Evolutionary conservation across 768 basidiomycete species (phyloP).

Genomic region (Russula earlei): DNA sequence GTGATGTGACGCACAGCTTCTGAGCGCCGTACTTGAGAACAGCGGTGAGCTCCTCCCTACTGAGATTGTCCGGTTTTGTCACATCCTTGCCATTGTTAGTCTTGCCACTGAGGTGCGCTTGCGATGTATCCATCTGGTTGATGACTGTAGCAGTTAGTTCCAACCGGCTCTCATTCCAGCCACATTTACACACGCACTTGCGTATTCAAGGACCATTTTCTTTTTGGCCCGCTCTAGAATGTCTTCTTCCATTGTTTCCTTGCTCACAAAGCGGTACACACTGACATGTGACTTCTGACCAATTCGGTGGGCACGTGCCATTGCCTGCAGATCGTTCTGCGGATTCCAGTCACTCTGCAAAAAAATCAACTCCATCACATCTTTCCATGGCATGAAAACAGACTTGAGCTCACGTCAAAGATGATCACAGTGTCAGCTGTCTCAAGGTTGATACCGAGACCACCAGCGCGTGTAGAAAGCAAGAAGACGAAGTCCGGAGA

Average conservation of each 20-base stretch:
- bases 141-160: slow-evolving; percentile 54
- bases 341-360: slow-evolving; percentile 98
- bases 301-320: slow-evolving; percentile 95
- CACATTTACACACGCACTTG: slow-evolving; percentile 56
- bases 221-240: slow-evolving; percentile 96
- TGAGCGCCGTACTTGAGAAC: slow-evolving; percentile 99
- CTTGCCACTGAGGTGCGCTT: slow-evolving; percentile 87
- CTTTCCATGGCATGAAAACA: not conserved
- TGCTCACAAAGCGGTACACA: slow-evolving; percentile 89
- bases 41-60: slow-evolving; percentile 93
- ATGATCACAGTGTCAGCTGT: slow-evolving; percentile 95
- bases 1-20: slow-evolving; percentile 65
- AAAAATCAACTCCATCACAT: slow-evolving; percentile 22
- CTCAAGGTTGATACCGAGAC: slow-evolving; percentile 91
- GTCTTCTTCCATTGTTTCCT: slow-evolving; percentile 92
- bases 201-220: slow-evolving; percentile 99
- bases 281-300: slow-evolving; percentile 97
- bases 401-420: slow-evolving; percentile 61
- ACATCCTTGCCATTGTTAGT: slow-evolving; percentile 48
- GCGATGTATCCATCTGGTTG: slow-evolving; percentile 99
- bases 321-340: slow-evolving; percentile 94
- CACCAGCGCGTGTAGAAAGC: slow-evolving; percentile 90
- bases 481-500: slow-evolving; percentile 89
- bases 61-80: slow-evolving; percentile 72
- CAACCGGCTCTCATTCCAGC: not conserved